Percentiles rank a stretch among this genome's conserved stretches.
These are phyloP conservation scores for Vanrija humicola DNA, from an alignment of 1,284 basidiomycete genomes.

Conservation along the genomic window DNA sequence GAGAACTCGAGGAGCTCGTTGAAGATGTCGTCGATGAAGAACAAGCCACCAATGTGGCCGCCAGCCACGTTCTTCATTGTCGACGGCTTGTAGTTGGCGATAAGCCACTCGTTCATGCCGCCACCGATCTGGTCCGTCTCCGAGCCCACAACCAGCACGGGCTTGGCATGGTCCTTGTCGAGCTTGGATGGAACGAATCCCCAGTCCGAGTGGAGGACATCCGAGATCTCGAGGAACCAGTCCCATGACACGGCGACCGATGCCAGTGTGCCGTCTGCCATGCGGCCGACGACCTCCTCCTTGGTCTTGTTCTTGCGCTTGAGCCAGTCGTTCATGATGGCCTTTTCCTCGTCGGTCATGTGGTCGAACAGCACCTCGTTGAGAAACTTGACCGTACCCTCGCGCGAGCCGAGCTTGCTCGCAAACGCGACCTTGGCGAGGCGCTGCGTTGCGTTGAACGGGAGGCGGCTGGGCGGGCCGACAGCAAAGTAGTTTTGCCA, in stretches of 20 bases:
- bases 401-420: conserved; percentile 47
- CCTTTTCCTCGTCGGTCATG: conserved; percentile 52
- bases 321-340: conserved; percentile 43
- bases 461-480: conserved; percentile 53
- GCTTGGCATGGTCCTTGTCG: conserved; percentile 53
- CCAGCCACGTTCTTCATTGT: conserved; percentile 51
- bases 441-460: conserved; percentile 48
- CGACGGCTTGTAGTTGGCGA: conserved; percentile 50
- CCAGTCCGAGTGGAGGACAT: conserved; percentile 57
- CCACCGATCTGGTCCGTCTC: conserved; percentile 49
- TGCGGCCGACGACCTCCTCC: conserved; percentile 51
- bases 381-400: conserved; percentile 52
- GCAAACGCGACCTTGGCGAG: conserved; percentile 45
- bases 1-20: conserved; percentile 3
- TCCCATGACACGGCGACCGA: conserved; percentile 56
- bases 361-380: conserved; percentile 48
- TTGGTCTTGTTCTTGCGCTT: conserved; percentile 43
- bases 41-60: conserved; percentile 53
- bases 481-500: conserved; percentile 53
- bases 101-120: conserved; percentile 54
- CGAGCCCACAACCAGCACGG: conserved; percentile 53
- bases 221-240: conserved; percentile 54
- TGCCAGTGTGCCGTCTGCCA: conserved; percentile 51
- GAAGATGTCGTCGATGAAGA: conserved; percentile 53
- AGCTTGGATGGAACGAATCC: conserved; percentile 52